Percentiles rank a stretch among this genome's conserved stretches.
phyloP scores from a whole-genome alignment of 2,329 filamentous ascomycete genomes.

The Trichoderma lentiforme region DNA sequence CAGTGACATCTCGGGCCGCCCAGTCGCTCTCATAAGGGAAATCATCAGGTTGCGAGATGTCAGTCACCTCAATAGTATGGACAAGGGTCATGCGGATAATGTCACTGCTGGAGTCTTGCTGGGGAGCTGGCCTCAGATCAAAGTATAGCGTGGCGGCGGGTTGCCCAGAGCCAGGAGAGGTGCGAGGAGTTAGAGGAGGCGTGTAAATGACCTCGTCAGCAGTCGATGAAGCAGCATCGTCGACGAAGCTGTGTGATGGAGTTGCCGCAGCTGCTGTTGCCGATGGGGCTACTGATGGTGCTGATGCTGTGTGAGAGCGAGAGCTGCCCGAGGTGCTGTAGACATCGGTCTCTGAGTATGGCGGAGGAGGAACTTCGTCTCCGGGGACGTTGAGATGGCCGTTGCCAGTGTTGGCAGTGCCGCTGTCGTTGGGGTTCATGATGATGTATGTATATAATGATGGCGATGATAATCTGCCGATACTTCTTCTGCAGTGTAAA shows the following conservation, averaged over 20 bases:
- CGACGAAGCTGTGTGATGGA: constrained; percentile 29
- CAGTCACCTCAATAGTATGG: constrained; percentile 35
- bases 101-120: constrained; percentile 23
- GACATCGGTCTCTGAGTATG: constrained; percentile 57
- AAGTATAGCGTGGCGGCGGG: constrained; percentile 40
- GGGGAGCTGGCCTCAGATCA: constrained; percentile 40
- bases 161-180: constrained; percentile 23
- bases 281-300: constrained; percentile 16
- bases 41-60: constrained; percentile 38
- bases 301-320: constrained; percentile 23
- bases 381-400: constrained; percentile 21
- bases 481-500: not conserved
- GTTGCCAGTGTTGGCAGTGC: not conserved
- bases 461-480: not conserved
- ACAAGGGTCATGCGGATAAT: constrained; percentile 25
- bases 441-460: not conserved
- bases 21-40: constrained; percentile 43
- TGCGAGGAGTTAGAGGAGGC: constrained; percentile 47
- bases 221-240: constrained; percentile 42
- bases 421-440: constrained; percentile 17
- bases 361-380: constrained; percentile 49
- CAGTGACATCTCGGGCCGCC: constrained; percentile 42
- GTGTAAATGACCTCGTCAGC: constrained; percentile 49
- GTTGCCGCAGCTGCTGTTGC: constrained; percentile 20
- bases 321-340: constrained; percentile 42